Evolutionary conservation across 148 eudicot genomes (phyloP).

Genomic region (Chenopodium berlandieri): DNA sequence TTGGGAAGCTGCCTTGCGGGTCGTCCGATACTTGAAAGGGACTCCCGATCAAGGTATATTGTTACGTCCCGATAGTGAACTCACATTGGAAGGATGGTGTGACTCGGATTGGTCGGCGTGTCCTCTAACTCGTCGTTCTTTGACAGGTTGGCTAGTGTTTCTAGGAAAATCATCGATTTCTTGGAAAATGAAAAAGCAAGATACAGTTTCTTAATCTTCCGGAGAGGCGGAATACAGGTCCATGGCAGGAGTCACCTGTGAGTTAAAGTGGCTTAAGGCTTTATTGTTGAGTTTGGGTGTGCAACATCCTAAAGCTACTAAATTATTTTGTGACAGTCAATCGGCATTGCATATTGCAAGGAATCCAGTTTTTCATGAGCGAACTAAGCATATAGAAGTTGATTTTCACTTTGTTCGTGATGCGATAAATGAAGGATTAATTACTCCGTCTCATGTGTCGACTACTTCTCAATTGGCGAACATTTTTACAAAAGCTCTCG

Average conservation of each 20-base stretch:
- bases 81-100: neutral
- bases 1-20: neutral
- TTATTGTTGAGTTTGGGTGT: neutral
- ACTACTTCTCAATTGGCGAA: neutral
- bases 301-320: neutral
- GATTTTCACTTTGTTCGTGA: neutral
- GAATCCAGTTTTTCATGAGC: conserved; percentile 14
- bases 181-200: conserved; percentile 18
- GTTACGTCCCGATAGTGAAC: too few species aligned
- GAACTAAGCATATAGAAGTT: neutral
- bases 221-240: too few species aligned
- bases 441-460: neutral
- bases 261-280: too few species aligned
- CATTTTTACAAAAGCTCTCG: conserved; percentile 9
- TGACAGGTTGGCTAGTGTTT: neutral
- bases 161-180: conserved; percentile 9
- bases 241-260: too few species aligned
- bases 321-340: conserved; percentile 4
- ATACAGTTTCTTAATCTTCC: neutral
- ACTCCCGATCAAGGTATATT: too few species aligned
- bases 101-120: conserved; percentile 16
- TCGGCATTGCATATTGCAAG: conserved; percentile 2
- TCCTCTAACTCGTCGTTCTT: conserved; percentile 1
- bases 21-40: too few species aligned
- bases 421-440: neutral